These are phyloP conservation scores for Chlorencoelia australis DNA, from an alignment of 2,329 filamentous ascomycete species.

Conservation along the genomic window DNA sequence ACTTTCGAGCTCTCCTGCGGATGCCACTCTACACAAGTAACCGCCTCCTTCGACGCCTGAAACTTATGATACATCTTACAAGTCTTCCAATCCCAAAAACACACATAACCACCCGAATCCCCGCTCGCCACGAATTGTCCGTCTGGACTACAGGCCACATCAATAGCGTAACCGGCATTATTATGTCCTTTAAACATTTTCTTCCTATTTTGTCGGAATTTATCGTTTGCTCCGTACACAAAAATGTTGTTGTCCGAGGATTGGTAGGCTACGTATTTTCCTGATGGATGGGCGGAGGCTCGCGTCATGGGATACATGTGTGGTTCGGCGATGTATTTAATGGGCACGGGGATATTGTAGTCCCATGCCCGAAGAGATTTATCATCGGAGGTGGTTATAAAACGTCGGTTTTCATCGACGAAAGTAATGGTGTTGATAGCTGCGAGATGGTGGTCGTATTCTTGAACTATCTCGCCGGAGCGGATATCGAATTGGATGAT, in stretches of 20 bases:
- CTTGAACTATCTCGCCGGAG: conserved; percentile 72
- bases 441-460: conserved; percentile 97
- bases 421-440: conserved; percentile 97
- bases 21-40: conserved; percentile 90
- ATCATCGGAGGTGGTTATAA: conserved; percentile 97
- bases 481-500: conserved; percentile 95
- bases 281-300: conserved; percentile 71
- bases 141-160: conserved; percentile 79
- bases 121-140: conserved; percentile 84
- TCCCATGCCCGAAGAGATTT: conserved; percentile 96
- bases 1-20: conserved; percentile 96
- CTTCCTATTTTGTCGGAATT: conserved; percentile 94
- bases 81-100: conserved; percentile 99
- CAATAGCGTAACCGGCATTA: conserved; percentile 86
- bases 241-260: conserved; percentile 93
- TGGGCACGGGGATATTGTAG: conserved; percentile 94
- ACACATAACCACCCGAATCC: conserved; percentile 80
- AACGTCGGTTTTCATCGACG: conserved; percentile 85
- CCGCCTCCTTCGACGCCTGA: conserved; percentile 67
- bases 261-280: conserved; percentile 92
- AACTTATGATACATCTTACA: conserved; percentile 99
- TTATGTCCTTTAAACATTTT: conserved; percentile 96
- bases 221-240: conserved; percentile 88
- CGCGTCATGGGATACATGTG: conserved; percentile 97
- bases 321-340: conserved; percentile 95